Evolutionary conservation across 2,329 filamentous ascomycete species (phyloP).

Genomic region (Cadophora malorum): DNA sequence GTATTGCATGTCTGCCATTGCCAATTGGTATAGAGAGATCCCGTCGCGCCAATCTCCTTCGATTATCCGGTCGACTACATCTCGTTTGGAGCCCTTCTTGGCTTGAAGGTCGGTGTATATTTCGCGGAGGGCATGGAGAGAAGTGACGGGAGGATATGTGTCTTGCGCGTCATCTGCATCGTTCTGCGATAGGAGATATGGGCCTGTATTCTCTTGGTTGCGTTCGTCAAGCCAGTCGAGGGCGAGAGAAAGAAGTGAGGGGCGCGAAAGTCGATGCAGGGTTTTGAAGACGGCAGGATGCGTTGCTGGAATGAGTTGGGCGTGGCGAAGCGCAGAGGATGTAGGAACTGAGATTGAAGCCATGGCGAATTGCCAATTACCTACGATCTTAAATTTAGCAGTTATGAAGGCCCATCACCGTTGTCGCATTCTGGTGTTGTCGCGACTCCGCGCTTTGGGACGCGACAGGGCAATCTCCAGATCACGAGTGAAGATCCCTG

Average conservation of each 20-base stretch:
- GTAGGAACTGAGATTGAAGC: conserved; percentile 68
- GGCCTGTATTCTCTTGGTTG: conserved; percentile 64
- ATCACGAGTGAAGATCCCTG: not conserved
- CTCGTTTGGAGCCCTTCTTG: conserved; percentile 65
- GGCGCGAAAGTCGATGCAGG: conserved; percentile 73
- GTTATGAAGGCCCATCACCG: not conserved
- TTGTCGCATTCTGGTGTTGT: conserved; percentile 12
- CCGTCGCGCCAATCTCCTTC: conserved; percentile 74
- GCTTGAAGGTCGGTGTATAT: conserved; percentile 66
- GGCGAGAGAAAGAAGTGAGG: conserved; percentile 73
- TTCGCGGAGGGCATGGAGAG: conserved; percentile 69
- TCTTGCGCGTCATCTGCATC: conserved; percentile 66
- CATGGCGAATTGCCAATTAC: conserved; percentile 22
- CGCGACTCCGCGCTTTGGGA: conserved; percentile 2
- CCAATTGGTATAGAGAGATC: conserved; percentile 68
- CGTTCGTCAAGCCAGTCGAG: conserved; percentile 78
- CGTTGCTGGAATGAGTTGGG: conserved; percentile 69
- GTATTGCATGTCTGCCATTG: conserved; percentile 72
- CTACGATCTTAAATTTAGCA: not conserved
- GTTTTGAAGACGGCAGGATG: conserved; percentile 70
- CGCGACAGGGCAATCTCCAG: conserved; percentile 7
- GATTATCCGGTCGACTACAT: conserved; percentile 67
- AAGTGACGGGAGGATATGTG: conserved; percentile 71
- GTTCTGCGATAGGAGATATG: conserved; percentile 61
- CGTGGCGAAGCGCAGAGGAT: conserved; percentile 72